A percentile compares a stretch with the other conserved stretches of the same genome.
These are phyloP conservation scores for Aspergillus sp. DNA, from an alignment of 2,329 filamentous ascomycete species.

Conservation along the genomic window DNA sequence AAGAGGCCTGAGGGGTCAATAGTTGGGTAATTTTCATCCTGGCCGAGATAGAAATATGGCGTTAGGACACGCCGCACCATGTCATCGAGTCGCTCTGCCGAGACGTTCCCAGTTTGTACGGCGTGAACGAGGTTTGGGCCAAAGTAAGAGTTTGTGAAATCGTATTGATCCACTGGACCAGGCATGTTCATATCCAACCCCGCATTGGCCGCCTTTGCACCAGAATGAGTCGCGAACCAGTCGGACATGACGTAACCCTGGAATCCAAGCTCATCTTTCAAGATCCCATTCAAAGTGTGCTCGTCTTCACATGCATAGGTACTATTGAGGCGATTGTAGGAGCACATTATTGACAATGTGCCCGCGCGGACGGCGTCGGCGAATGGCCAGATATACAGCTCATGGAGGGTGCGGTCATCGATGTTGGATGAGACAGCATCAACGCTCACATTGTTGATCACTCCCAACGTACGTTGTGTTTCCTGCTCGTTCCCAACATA, in stretches of 20 bases:
- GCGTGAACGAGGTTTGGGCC: slow-evolving; percentile 44
- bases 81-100: slow-evolving; percentile 59
- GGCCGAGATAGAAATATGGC: slow-evolving; percentile 13
- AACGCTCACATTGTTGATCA: slow-evolving; percentile 40
- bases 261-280: slow-evolving; percentile 79
- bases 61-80: slow-evolving; percentile 54
- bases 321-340: slow-evolving; percentile 69
- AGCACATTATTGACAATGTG: slow-evolving; percentile 63
- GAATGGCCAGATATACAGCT: slow-evolving; percentile 68
- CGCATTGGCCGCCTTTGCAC: slow-evolving; percentile 60
- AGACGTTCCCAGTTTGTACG: slow-evolving; percentile 63
- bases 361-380: slow-evolving; percentile 62
- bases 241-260: slow-evolving; percentile 79
- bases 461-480: slow-evolving; percentile 34
- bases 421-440: slow-evolving; percentile 62
- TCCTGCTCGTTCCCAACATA: slow-evolving; percentile 66
- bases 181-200: not conserved
- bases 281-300: slow-evolving; percentile 71
- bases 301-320: slow-evolving; percentile 78
- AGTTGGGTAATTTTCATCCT: not conserved
- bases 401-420: slow-evolving; percentile 66
- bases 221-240: slow-evolving; percentile 74
- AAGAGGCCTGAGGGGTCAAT: not conserved
- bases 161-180: not conserved
- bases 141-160: not conserved